phyloP scores from a whole-genome alignment of 2,329 filamentous ascomycete genomes.

The Cryphonectria radicalis region DNA sequence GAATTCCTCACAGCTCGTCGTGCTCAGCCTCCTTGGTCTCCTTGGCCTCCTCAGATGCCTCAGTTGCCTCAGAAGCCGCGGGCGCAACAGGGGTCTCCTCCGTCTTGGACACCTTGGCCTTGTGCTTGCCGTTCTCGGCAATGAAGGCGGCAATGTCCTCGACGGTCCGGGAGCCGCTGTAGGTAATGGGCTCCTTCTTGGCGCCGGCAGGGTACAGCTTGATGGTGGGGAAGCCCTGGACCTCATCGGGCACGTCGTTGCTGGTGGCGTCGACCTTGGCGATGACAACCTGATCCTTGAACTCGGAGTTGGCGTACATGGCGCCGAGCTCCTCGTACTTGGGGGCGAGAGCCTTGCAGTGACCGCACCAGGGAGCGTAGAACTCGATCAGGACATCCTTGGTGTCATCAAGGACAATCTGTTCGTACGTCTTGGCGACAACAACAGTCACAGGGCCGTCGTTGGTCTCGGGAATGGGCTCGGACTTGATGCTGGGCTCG shows the following conservation, averaged over 20 bases:
- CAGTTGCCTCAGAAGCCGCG: constrained; percentile 56
- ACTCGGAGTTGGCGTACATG: constrained; percentile 76
- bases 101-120: constrained; percentile 68
- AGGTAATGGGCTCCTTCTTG: constrained; percentile 85
- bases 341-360: constrained; percentile 98
- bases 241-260: constrained; percentile 97
- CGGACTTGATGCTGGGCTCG: constrained; percentile 96
- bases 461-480: constrained; percentile 92
- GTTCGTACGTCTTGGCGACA: constrained; percentile 91
- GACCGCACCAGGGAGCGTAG: constrained; percentile 98
- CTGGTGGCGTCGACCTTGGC: constrained; percentile 96
- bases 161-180: constrained; percentile 83
- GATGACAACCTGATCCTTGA: constrained; percentile 83
- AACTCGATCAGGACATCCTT: constrained; percentile 99
- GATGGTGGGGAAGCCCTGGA: constrained; percentile 98
- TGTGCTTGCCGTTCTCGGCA: constrained; percentile 92
- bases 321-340: constrained; percentile 92
- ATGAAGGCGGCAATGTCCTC: constrained; percentile 93
- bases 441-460: constrained; percentile 86
- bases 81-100: constrained; percentile 55
- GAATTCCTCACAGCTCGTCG: constrained; percentile 73
- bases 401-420: constrained; percentile 86
- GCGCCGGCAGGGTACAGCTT: constrained; percentile 92
- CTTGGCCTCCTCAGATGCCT: constrained; percentile 52
- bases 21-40: constrained; percentile 57